Base-by-base conservation (phyloP, 2,329 filamentous ascomycete genomes). In the Curvularia hawaiiensis region DNA sequence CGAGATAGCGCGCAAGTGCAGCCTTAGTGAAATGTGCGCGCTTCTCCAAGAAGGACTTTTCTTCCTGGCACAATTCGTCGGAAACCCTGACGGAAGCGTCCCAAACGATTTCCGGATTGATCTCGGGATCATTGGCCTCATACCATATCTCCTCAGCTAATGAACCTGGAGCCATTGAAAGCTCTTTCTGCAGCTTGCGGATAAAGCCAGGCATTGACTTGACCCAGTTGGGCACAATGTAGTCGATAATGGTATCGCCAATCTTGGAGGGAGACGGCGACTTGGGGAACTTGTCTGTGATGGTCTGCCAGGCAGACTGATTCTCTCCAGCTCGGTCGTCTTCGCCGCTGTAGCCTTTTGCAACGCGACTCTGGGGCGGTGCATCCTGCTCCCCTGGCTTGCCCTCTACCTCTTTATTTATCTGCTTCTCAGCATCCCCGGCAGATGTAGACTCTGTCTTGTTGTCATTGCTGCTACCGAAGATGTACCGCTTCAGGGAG, bases 131-230 rank as follows among this genome's bases (percentile, higher is more conserved):
- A 56, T 92, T 90, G 0, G 95, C 92, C 68, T 98, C 94, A 62
- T 83, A 82, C 95, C 95, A 98, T 57, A 99, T 95, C 65, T 97
- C 91, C 70, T 96, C 90, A 12, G 94, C 92, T 41, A 99, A 80
- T 0, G 92, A 96, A 1, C 92, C 94, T 0, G 92, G 90, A 0
- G 89, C 86, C 86, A 95, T 89, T 33, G 91, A 95, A 16, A 97
- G 82, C 77, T 98, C 94, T 22, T 86, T 85, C 73, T 97, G 92
- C 33, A 98, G 83, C 75, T 97, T 97, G 59, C 85, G 84, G 54
- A 96, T 80, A 53, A 91, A 92, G 3, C 82, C 88, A 0, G 93
- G 93, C 18, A 97, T 79, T 41, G 86, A 74, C 62, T 87, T 89
- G 33, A 90, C 87, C 94, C 94, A 98, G 41, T 90, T 87, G 0